Percentiles rank a stretch among this genome's conserved stretches.
Evolutionary conservation across 148 eudicot species (phyloP).

Genomic region (Arctostaphylos glauca): DNA sequence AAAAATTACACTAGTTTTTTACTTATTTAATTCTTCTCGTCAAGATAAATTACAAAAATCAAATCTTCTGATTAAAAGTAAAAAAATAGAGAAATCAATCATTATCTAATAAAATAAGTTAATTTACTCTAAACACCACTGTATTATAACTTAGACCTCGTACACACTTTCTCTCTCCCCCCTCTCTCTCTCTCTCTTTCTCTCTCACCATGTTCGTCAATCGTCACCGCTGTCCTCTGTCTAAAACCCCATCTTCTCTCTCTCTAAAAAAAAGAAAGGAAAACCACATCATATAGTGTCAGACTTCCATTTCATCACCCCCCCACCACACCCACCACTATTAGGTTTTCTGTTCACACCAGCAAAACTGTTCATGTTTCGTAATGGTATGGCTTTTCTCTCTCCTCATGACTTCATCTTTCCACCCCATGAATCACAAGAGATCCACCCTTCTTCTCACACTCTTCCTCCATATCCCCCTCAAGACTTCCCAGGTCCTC

Average conservation of each 20-base stretch:
- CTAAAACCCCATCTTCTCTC: background rate
- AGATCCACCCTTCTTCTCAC: background rate
- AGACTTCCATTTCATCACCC: background rate
- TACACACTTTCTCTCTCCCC: slow-evolving; percentile 1
- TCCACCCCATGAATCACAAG: slow-evolving; percentile 5
- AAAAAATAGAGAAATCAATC: no score
- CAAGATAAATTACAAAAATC: no score
- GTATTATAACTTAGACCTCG: background rate
- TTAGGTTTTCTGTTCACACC: slow-evolving; percentile 1
- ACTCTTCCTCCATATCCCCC: background rate
- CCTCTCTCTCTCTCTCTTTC: slow-evolving; percentile 15
- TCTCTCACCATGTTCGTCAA: background rate
- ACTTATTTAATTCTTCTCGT: no score
- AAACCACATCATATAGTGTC: slow-evolving; percentile 12
- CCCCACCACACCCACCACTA: background rate
- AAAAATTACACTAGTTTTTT: no score
- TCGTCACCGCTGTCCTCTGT: background rate
- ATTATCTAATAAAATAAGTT: no score
- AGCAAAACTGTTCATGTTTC: background rate
- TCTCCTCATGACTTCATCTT: slow-evolving; percentile 14
- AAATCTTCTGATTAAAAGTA: no score
- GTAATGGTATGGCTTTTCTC: slow-evolving; percentile 16
- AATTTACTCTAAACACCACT: no score
- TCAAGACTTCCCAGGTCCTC: slow-evolving; percentile 11
- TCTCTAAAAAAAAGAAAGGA: background rate